Evolutionary conservation across 1,284 basidiomycete species (phyloP), one percentile per base, ranked within the genome.

Genomic region (Cystobasidium sp.): DNA sequence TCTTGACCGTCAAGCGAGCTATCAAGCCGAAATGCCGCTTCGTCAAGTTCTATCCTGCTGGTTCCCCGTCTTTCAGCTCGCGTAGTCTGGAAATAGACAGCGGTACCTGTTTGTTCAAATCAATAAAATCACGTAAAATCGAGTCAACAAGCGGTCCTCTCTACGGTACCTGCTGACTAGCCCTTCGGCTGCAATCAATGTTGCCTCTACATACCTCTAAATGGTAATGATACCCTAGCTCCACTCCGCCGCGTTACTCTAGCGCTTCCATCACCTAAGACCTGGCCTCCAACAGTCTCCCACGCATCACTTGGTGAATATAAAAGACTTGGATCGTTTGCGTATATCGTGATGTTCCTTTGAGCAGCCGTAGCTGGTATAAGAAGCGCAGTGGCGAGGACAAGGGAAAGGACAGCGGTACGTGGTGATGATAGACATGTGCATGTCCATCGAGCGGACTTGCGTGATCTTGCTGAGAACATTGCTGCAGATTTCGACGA

Each of bases 11-110:
- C n/a, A 43, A 43, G 24, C 14, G 46, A 49, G 59, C 69, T 72
- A 39, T 72, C 62, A 24, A 72, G 31, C 37, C 65, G 24, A 39
- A 72, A 72, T 6, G 61, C 4, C 5, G 61, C 41, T 4, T 61
- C 69, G 44, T 72, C 69, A 31, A 72, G 49, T n/a, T 65, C 39
- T 8, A 72, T 56, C 6, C 61, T 65, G n/a, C 46, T 39, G 18
- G 65, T 39, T 12, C 69, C 69, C 1, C 47, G 44, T 18, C 16
- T 9, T 37, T 20, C 12, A 12, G 69, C 49, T 12, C 51, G 37
- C 22, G 59, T 56, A 24, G 69, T 72, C 51, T 72, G 69, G 41
- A 72, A 72, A 44, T 72, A 72, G 46, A 65, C 53, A n/a, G 61
- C 69, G n/a, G 69, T 72, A 16, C 69, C 69, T 72, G 41, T 24